These are phyloP conservation scores for Citropsis articulata DNA, from an alignment of 345 rosid species.

Conservation along the genomic window DNA sequence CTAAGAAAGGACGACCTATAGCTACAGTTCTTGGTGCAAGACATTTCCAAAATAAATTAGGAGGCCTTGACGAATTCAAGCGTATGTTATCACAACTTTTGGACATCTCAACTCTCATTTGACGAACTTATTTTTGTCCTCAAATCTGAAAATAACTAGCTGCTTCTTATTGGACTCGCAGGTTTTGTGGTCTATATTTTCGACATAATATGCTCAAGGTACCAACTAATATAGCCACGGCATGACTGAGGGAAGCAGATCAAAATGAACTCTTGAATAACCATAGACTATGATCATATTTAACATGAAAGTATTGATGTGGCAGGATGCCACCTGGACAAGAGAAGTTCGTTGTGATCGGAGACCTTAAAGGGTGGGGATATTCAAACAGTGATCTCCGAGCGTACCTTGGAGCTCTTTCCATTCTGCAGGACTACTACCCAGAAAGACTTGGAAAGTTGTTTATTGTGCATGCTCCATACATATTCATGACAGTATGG, in stretches of 20 bases:
- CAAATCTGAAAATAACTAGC: neutral
- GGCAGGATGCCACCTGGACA: slow-evolving; percentile 38
- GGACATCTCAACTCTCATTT: too few relatives aligned
- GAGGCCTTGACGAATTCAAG: slow-evolving; percentile 39
- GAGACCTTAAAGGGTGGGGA: slow-evolving; percentile 53
- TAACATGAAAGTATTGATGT: neutral
- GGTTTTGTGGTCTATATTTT: slow-evolving; percentile 34
- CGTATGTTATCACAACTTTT: slow-evolving; percentile 24
- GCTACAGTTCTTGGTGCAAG: slow-evolving; percentile 25
- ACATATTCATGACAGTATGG: slow-evolving; percentile 40
- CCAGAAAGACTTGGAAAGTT: slow-evolving; percentile 48
- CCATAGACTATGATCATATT: neutral
- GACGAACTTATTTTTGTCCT: neutral
- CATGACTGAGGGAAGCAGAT: neutral
- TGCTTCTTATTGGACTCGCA: slow-evolving; percentile 1
- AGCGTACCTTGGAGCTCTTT: slow-evolving; percentile 32
- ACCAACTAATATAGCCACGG: neutral
- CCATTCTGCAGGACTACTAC: slow-evolving; percentile 49
- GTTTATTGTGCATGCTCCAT: slow-evolving; percentile 34
- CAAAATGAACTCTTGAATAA: neutral
- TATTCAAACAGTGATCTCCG: slow-evolving; percentile 47
- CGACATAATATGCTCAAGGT: slow-evolving; percentile 40
- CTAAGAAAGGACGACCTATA: slow-evolving; percentile 39
- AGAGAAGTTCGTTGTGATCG: slow-evolving; percentile 42
- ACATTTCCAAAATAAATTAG: slow-evolving; percentile 36